Evolutionary conservation across 768 basidiomycete genomes (phyloP).

Genomic region (Pulveroboletus ravenelii): DNA sequence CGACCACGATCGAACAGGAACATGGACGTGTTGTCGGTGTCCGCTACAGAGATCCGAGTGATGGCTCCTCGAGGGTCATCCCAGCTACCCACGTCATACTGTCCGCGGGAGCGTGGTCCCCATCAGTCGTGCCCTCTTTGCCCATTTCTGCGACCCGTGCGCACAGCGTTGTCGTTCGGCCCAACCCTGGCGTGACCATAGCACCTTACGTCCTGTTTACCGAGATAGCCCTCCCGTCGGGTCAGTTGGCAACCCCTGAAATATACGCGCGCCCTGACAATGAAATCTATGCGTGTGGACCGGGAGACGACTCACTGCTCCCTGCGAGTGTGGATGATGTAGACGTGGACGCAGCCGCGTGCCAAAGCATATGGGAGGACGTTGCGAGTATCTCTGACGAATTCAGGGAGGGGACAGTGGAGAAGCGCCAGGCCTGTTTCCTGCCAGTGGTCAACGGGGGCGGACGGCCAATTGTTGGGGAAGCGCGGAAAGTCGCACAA

Average conservation of each 20-base stretch:
- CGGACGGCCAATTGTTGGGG: slow-evolving; percentile 69
- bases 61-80: slow-evolving; percentile 31
- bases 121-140: slow-evolving; percentile 49
- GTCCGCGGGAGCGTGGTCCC: slow-evolving; percentile 86
- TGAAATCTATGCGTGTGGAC: slow-evolving; percentile 75
- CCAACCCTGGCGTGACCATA: slow-evolving; percentile 41
- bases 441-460: slow-evolving; percentile 57
- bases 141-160: slow-evolving; percentile 64
- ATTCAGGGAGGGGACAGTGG: slow-evolving; percentile 49
- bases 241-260: slow-evolving; percentile 47
- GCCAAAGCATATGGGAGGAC: slow-evolving; percentile 49
- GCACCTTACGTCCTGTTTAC: slow-evolving; percentile 83
- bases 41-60: slow-evolving; percentile 27
- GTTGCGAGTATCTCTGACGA: slow-evolving; percentile 59
- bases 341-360: slow-evolving; percentile 48
- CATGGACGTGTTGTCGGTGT: slow-evolving; percentile 46
- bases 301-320: slow-evolving; percentile 67
- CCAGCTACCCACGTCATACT: slow-evolving; percentile 68
- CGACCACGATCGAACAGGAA: slow-evolving; percentile 41
- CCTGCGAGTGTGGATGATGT: slow-evolving; percentile 74
- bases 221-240: slow-evolving; percentile 48
- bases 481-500: slow-evolving; percentile 48
- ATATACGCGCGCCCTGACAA: slow-evolving; percentile 68
- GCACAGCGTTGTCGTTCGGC: slow-evolving; percentile 66
- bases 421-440: slow-evolving; percentile 68